Base-by-base conservation (phyloP, 1,139 yeast genomes). In the Hansenula sp. region DNA sequence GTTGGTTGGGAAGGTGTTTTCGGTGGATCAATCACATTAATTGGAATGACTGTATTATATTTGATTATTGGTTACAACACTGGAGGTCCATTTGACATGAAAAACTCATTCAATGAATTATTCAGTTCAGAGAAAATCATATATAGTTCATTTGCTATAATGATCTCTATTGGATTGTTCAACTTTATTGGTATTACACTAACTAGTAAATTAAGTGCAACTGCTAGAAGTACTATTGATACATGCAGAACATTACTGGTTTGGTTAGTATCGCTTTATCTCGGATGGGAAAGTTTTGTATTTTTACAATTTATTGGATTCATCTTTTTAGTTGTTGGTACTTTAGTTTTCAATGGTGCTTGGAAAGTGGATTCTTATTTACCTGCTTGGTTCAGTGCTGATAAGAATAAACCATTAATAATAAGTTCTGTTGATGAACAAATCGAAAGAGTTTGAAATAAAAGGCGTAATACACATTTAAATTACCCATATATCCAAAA, bases 241-340 rank as follows among this genome's bases (percentile, higher is more conserved):
- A 81, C 90, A 0, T 81, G 86, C 47, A 71, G 95, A 52, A 85
- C 95, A 0, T 64, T 84, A 32, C 64, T 83, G 31, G 90, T 86
- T 18, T 86, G 95, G 95, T 39, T 79, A 1, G 72, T 82, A n/a
- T 87, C 94, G 0, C 64, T 85, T 42, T 40, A 63, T n/a, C 59
- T 85, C 52, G 94, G 94, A 3, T 86, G 95, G 95, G 95, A 86
- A 61, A 53, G 68, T 1, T 85, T 84, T 64, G 69, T 71, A 28
- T 57, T 66, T 29, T 61, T 82, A 45, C 95, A 86, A 58, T 64
- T 80, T 26, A 36, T 73, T 14, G 95, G 95, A 1, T 86, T 86
- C 55, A 65, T 60, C 0, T 55, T 79, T 25, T 65, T 85, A 42
- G 90, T 84, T 5, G 71, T 75, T 47, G 95, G 95, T 19, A 85